Evolutionary conservation across 345 rosid species (phyloP).

Genomic region (Eucalyptus camaldulensis): DNA sequence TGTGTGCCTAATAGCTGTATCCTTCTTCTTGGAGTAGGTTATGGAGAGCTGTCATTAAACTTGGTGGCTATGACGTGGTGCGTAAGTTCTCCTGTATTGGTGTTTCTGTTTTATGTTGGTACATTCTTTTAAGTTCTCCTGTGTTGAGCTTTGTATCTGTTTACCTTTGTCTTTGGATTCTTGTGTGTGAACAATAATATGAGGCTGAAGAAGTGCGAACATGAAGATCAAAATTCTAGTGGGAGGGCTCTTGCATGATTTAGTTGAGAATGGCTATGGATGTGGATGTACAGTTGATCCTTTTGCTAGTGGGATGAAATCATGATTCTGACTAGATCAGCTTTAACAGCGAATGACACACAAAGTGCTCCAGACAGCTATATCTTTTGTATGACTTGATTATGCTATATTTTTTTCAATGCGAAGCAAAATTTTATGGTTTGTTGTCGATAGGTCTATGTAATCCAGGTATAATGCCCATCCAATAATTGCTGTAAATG

Average conservation of each 20-base stretch:
- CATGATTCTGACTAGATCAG: background rate
- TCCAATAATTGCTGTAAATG: background rate
- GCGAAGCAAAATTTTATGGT: background rate
- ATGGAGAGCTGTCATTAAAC: constrained; percentile 64
- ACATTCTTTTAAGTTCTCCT: background rate
- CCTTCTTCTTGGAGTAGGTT: constrained; percentile 29
- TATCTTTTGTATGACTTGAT: background rate
- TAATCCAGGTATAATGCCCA: background rate
- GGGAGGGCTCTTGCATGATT: background rate
- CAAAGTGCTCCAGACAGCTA: background rate
- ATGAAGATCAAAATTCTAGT: background rate
- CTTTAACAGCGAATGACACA: background rate
- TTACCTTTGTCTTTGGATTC: background rate
- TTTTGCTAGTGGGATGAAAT: background rate
- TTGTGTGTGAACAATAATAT: background rate
- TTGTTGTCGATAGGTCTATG: background rate
- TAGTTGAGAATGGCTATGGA: background rate
- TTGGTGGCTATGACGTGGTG: constrained; percentile 95
- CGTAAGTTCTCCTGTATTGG: constrained; percentile 2
- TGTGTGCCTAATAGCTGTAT: background rate
- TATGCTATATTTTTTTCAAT: background rate
- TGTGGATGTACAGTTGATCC: background rate
- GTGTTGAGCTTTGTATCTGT: background rate
- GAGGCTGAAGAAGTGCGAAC: background rate
- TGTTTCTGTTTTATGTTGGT: background rate